These are phyloP conservation scores for Cryptosporidium sp. DNA, from an alignment of 169 alveolate genomes.

Conservation along the genomic window DNA sequence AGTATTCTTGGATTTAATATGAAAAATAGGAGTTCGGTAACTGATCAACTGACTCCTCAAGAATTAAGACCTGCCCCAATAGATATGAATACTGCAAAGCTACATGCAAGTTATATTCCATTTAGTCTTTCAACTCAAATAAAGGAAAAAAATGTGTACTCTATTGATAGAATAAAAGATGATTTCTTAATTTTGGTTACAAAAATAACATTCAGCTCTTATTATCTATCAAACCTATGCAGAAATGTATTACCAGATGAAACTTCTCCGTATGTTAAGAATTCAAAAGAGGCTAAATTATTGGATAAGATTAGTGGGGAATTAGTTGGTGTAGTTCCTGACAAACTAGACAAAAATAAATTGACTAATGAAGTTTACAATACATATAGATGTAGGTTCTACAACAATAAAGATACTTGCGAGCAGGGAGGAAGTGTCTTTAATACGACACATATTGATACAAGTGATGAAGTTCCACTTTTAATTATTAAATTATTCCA, in stretches of 20 bases:
- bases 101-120: conserved; percentile 74
- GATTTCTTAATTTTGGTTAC: conserved; percentile 36
- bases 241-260: conserved; percentile 64
- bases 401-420: conserved; percentile 42
- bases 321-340: conserved; percentile 59
- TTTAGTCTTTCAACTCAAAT: conserved; percentile 61
- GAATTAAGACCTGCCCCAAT: conserved; percentile 61
- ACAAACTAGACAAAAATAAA: conserved; percentile 51
- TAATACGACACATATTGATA: conserved; percentile 62
- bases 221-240: conserved; percentile 44
- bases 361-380: conserved; percentile 55
- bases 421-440: conserved; percentile 66
- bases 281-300: conserved; percentile 59
- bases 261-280: conserved; percentile 65
- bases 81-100: conserved; percentile 19
- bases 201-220: conserved; percentile 69
- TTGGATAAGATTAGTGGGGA: conserved; percentile 71
- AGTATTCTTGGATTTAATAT: conserved; percentile 64
- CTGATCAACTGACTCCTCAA: conserved; percentile 51
- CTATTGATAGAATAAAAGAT: conserved; percentile 54
- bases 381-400: conserved; percentile 65
- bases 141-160: conserved; percentile 27
- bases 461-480: conserved; percentile 76
- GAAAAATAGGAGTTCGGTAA: conserved; percentile 50
- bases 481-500: conserved; percentile 63